Evolutionary conservation across 2,329 filamentous ascomycete species (phyloP).

Genomic region (Iodosphaeria phyllophila): DNA sequence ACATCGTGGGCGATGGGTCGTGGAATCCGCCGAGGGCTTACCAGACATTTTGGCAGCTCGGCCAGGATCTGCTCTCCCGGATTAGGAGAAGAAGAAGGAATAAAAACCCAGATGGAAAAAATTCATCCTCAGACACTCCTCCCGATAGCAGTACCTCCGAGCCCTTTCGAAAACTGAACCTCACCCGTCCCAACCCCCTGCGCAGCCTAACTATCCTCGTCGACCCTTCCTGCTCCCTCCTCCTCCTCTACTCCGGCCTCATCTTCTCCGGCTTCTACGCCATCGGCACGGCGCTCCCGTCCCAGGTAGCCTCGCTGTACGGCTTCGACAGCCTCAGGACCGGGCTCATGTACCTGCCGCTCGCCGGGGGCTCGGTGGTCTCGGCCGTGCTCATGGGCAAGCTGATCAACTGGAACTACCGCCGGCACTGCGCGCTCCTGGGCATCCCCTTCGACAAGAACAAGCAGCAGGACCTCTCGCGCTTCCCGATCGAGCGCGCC

Average conservation of each 20-base stretch:
- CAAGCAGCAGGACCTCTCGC: conserved; percentile 18
- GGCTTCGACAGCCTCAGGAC: conserved; percentile 29
- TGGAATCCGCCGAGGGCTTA: conserved; percentile 14
- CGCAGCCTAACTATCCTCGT: conserved; percentile 15
- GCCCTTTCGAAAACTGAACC: conserved; percentile 4
- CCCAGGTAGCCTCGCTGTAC: conserved; percentile 23
- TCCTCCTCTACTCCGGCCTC: conserved; percentile 15
- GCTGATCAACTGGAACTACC: conserved; percentile 41
- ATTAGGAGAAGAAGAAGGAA: conserved; percentile 1
- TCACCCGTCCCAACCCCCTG: conserved; percentile 14
- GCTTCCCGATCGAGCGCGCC: conserved; percentile 14
- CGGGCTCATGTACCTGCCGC: conserved; percentile 20
- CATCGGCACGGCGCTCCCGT: conserved; percentile 13
- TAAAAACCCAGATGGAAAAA: conserved; percentile 1
- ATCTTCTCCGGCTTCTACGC: conserved; percentile 17
- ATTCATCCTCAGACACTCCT: conserved; percentile 2
- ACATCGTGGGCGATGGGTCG: conserved; percentile 24
- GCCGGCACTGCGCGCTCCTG: conserved; percentile 27
- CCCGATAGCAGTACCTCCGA: conserved; percentile 4
- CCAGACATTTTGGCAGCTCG: conserved; percentile 10
- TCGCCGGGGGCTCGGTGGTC: conserved; percentile 16
- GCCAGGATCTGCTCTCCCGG: conserved; percentile 5
- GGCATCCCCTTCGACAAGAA: conserved; percentile 28
- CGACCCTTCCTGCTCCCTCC: conserved; percentile 16
- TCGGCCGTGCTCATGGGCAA: conserved; percentile 20